These are phyloP conservation scores for Geotrichum aggregatum DNA, from an alignment of 1,139 yeast species.

Conservation along the genomic window DNA sequence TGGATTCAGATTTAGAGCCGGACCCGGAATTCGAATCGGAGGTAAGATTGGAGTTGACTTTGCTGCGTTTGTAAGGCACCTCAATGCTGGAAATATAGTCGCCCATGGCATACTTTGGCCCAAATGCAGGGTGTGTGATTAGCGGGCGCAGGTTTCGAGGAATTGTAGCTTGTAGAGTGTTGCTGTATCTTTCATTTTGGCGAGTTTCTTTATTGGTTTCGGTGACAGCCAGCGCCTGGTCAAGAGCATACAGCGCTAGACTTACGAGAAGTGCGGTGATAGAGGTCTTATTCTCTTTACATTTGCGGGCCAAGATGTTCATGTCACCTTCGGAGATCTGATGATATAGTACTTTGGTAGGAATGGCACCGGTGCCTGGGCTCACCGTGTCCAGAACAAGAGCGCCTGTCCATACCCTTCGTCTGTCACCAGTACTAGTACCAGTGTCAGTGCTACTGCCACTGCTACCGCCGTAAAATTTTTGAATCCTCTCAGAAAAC, in stretches of 20 bases:
- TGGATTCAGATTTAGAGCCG: too few species aligned
- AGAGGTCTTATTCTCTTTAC: slow-evolving; percentile 4
- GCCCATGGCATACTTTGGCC: background rate
- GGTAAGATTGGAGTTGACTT: too few species aligned
- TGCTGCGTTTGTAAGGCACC: background rate
- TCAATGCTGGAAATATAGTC: background rate
- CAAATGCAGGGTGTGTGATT: background rate
- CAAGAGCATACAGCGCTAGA: background rate
- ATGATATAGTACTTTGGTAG: slow-evolving; percentile 3
- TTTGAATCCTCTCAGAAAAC: background rate
- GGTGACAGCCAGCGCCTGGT: background rate
- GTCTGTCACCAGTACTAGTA: too few species aligned
- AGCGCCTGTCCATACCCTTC: slow-evolving; percentile 1
- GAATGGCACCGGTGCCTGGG: background rate
- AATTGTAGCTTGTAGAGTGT: background rate
- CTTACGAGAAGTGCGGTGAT: slow-evolving; percentile 4
- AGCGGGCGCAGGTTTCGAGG: slow-evolving; percentile 15
- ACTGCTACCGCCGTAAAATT: too few species aligned
- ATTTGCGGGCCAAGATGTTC: background rate
- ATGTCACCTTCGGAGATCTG: background rate
- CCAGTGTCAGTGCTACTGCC: too few species aligned
- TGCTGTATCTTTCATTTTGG: too few species aligned
- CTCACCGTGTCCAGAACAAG: too few species aligned
- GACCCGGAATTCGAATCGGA: too few species aligned
- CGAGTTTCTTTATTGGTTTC: too few species aligned